Base-by-base conservation (phyloP, 495 filamentous ascomycete genomes). In the Daldinia vernicosa region DNA sequence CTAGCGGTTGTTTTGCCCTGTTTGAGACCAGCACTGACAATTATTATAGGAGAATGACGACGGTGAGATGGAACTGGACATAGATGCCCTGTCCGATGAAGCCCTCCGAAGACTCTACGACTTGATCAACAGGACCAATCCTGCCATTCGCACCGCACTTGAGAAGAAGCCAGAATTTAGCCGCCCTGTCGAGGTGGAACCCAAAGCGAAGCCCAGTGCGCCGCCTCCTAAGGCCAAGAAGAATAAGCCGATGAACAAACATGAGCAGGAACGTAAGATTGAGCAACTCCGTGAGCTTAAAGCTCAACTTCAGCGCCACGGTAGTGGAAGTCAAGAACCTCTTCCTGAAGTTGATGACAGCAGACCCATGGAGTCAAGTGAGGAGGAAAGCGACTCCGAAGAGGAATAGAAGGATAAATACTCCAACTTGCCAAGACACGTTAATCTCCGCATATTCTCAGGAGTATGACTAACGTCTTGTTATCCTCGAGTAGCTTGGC, bases 181-280 rank as follows among this genome's bases (percentile, higher is more conserved):
- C 27, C 66, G 70, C 56, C 58, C 66, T n/a, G 57, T 62, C 27
- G 75, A 75, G 3, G 58, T 71, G 0, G 73, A 78, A 15, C 75
- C 75, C 0, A 72, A 79, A 37, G 17, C 63, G 6, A 71, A 60
- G 63, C 53, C 67, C 12, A 65, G 70, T 51, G 81, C 74, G 60
- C 84, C 74, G 60, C 84, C 74, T n/a, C 71, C 75, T 14, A 93
- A 92, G 80, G 87, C 91, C 15, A 97, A 97, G 84, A 99, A 99
- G 86, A 97, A 99, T 82, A 98, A 98, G 85, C 95, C 95, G 0
- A 99, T 98, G 95, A 95, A 91, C 83, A 95, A 94, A 79, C 84
- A 81, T 22, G 95, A 99, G 80, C 95, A 99, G 80, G 94, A 98
- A 76, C 88, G 90, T 8, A 91, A 90, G 71, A 97, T 99, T 76